These are phyloP conservation scores for Boletus sp. DNA, from an alignment of 768 basidiomycete genomes.

Conservation along the genomic window DNA sequence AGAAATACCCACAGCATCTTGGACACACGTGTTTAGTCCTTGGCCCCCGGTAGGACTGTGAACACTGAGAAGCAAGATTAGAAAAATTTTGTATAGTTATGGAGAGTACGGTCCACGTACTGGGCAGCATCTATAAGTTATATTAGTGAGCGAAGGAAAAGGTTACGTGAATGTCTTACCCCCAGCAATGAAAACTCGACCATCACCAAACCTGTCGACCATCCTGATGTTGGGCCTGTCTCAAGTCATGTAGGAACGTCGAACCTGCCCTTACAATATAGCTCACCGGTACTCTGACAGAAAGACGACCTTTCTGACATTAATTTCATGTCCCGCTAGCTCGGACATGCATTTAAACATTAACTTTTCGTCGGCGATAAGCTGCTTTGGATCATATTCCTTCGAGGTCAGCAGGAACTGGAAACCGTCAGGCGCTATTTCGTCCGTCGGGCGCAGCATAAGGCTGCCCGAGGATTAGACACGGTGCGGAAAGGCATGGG, in stretches of 20 bases:
- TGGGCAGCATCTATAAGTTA: conserved; percentile 45
- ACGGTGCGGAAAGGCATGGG: neutral
- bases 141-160: neutral
- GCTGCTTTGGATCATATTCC: conserved; percentile 10
- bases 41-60: conserved; percentile 26
- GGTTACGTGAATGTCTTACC: conserved; percentile 23
- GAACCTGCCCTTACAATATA: conserved; percentile 1
- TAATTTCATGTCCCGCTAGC: conserved; percentile 28
- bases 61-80: conserved; percentile 10
- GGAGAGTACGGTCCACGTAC: conserved; percentile 1
- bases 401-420: conserved; percentile 7
- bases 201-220: conserved; percentile 39
- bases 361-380: conserved; percentile 21
- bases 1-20: conserved; percentile 35
- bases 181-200: conserved; percentile 47
- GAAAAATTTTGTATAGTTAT: too few relatives aligned
- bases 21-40: conserved; percentile 38
- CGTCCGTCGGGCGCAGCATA: conserved; percentile 14
- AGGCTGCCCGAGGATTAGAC: neutral
- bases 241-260: neutral
- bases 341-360: conserved; percentile 31
- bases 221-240: conserved; percentile 48
- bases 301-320: conserved; percentile 28
- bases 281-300: conserved; percentile 29
- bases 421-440: conserved; percentile 21